Percentiles rank a stretch among this genome's conserved stretches.
Conservation (phyloP, 306 rosid species). For the Begonia peltatifolia region DNA sequence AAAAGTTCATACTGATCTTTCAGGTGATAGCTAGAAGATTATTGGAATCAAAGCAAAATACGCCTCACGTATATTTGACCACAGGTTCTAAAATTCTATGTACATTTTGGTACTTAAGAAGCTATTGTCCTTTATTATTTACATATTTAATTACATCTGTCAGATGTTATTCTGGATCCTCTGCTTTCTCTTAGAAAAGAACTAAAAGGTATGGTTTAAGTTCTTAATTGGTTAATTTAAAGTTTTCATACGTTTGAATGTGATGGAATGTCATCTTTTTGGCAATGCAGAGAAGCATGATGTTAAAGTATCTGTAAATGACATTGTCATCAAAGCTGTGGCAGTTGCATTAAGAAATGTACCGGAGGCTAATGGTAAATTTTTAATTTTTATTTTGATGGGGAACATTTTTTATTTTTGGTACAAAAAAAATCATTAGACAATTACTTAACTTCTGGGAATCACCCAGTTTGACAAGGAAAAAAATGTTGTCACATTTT, state of each 20-base stretch:
- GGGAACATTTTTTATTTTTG: too few relatives aligned
- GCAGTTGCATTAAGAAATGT: conserved; percentile 83
- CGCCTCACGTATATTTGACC: conserved; percentile 78
- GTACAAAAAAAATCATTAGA: too few relatives aligned
- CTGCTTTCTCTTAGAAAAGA: conserved; percentile 86
- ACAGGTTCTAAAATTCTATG: conserved; percentile 43
- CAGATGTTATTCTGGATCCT: conserved; percentile 81
- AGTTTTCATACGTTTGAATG: conserved; percentile 9
- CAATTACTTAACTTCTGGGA: too few relatives aligned
- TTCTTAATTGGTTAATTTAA: conserved; percentile 9
- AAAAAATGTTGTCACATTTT: too few relatives aligned
- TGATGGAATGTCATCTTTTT: conserved; percentile 14
- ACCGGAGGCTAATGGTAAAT: conserved; percentile 85
- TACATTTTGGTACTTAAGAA: conserved; percentile 6
- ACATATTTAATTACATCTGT: conserved; percentile 14
- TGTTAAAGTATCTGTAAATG: conserved; percentile 95
- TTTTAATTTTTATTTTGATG: not conserved
- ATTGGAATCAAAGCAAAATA: conserved; percentile 79
- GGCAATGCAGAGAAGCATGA: conserved; percentile 64
- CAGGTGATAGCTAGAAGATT: conserved; percentile 93
- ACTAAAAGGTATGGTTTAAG: conserved; percentile 56
- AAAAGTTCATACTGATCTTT: conserved; percentile 9
- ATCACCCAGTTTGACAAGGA: too few relatives aligned
- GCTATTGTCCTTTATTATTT: conserved; percentile 12
- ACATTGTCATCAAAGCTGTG: conserved; percentile 87